A percentile compares a stretch with the other conserved stretches of the same genome.
phyloP scores from a whole-genome alignment of 2,329 filamentous ascomycete species.

The Scedosporium aurantiacum region DNA sequence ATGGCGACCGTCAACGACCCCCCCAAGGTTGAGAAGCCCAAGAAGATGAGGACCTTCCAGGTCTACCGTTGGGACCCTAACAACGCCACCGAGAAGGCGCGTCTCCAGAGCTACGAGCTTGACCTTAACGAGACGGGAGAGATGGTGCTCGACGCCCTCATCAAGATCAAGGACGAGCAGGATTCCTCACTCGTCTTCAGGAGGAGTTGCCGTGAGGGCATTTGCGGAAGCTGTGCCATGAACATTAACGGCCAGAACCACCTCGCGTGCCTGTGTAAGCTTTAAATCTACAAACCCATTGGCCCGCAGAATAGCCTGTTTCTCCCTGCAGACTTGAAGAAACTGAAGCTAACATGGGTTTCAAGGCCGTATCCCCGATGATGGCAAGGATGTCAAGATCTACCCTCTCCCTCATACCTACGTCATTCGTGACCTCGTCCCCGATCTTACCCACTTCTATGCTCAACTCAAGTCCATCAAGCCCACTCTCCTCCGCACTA shows the following conservation, averaged over 20 bases:
- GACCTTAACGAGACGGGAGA: slow-evolving; percentile 98
- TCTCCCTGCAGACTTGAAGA: neutral
- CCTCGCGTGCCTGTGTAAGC: slow-evolving; percentile 87
- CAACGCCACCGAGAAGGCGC: slow-evolving; percentile 79
- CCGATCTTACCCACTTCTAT: slow-evolving; percentile 97
- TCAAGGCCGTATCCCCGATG: slow-evolving; percentile 82
- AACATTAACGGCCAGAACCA: slow-evolving; percentile 99
- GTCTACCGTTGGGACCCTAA: slow-evolving; percentile 99
- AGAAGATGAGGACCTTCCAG: slow-evolving; percentile 80
- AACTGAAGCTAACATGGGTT: slow-evolving; percentile 16
- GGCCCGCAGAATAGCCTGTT: neutral
- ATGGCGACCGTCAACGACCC: slow-evolving; percentile 36
- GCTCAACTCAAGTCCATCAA: slow-evolving; percentile 99
- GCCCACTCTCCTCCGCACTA: slow-evolving; percentile 90
- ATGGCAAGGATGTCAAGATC: slow-evolving; percentile 77
- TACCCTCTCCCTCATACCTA: slow-evolving; percentile 98
- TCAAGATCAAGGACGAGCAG: slow-evolving; percentile 98
- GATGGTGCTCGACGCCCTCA: slow-evolving; percentile 94
- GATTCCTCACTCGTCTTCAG: slow-evolving; percentile 95
- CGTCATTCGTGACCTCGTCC: slow-evolving; percentile 97
- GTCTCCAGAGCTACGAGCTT: slow-evolving; percentile 88
- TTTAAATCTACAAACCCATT: slow-evolving; percentile 15
- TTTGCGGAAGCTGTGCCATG: slow-evolving; percentile 98
- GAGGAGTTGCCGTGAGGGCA: slow-evolving; percentile 92
- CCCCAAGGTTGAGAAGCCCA: slow-evolving; percentile 45